Evolutionary conservation across 2,329 filamentous ascomycete genomes (phyloP).

Genomic region (Mycocentrospora acerina): DNA sequence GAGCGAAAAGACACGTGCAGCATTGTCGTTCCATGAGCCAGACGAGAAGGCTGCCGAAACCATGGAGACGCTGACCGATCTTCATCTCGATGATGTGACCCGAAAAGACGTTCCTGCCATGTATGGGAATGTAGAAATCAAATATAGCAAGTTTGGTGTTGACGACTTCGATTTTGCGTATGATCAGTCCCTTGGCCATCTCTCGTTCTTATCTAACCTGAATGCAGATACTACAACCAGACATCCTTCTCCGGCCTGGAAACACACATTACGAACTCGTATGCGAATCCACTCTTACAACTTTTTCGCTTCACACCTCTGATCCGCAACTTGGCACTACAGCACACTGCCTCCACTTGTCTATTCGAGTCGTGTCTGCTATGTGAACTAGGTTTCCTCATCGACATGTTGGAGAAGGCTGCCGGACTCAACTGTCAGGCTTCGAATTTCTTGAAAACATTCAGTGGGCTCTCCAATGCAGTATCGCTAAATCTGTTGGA

Average conservation of each 20-base stretch:
- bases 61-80: constrained; percentile 65
- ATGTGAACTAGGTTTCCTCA: constrained; percentile 92
- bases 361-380: constrained; percentile 80
- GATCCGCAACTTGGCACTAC: constrained; percentile 81
- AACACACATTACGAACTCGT: constrained; percentile 95
- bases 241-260: constrained; percentile 89
- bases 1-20: constrained; percentile 84
- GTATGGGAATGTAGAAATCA: constrained; percentile 95
- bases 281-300: constrained; percentile 89
- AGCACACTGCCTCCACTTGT: constrained; percentile 85
- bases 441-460: constrained; percentile 87
- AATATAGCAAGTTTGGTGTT: constrained; percentile 98
- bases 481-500: constrained; percentile 78
- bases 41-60: constrained; percentile 52
- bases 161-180: constrained; percentile 98
- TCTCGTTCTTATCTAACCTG: constrained; percentile 17
- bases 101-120: constrained; percentile 82
- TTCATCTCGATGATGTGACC: constrained; percentile 68
- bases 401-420: constrained; percentile 98
- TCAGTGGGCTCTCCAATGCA: constrained; percentile 80
- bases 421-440: constrained; percentile 93
- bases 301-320: constrained; percentile 88
- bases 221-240: constrained; percentile 82
- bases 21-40: constrained; percentile 29
- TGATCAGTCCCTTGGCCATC: constrained; percentile 32